These are phyloP conservation scores for Pythium guiyangense DNA, from an alignment of 352 stramenopile species.

Conservation along the genomic window DNA sequence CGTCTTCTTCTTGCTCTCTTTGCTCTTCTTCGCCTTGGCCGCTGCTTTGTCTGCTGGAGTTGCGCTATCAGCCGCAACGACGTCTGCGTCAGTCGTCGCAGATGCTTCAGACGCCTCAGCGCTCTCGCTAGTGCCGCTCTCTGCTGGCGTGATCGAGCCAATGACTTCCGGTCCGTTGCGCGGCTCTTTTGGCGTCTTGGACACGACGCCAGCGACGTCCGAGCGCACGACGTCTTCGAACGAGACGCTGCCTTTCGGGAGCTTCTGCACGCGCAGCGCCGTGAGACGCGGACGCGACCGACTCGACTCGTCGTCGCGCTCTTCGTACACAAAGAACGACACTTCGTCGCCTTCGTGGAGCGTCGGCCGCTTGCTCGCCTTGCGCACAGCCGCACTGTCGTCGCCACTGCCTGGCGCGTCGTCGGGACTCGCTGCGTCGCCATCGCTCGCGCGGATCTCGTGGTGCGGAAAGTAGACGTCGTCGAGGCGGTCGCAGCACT, in stretches of 20 bases:
- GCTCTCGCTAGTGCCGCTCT: neutral
- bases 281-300: conserved; percentile 38
- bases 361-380: conserved; percentile 3
- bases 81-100: neutral
- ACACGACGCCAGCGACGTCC: conserved; percentile 54
- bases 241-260: conserved; percentile 46
- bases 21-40: conserved; percentile 4
- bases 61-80: neutral
- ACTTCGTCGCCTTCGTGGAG: conserved; percentile 68
- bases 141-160: conserved; percentile 36
- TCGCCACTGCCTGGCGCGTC: conserved; percentile 4
- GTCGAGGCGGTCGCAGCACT: conserved; percentile 58
- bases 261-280: conserved; percentile 62
- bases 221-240: conserved; percentile 60
- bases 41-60: conserved; percentile 4
- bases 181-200: conserved; percentile 61
- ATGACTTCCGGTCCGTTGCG: conserved; percentile 56
- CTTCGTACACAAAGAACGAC: conserved; percentile 76
- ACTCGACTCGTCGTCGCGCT: conserved; percentile 40
- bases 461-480: conserved; percentile 75
- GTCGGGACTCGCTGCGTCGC: conserved; percentile 13
- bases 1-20: conserved; percentile 37
- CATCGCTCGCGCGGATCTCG: conserved; percentile 35
- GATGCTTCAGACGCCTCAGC: conserved; percentile 5
- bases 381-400: conserved; percentile 14